Conservation (phyloP, 2,329 filamentous ascomycete genomes). For the Calonectria henricotiae region DNA sequence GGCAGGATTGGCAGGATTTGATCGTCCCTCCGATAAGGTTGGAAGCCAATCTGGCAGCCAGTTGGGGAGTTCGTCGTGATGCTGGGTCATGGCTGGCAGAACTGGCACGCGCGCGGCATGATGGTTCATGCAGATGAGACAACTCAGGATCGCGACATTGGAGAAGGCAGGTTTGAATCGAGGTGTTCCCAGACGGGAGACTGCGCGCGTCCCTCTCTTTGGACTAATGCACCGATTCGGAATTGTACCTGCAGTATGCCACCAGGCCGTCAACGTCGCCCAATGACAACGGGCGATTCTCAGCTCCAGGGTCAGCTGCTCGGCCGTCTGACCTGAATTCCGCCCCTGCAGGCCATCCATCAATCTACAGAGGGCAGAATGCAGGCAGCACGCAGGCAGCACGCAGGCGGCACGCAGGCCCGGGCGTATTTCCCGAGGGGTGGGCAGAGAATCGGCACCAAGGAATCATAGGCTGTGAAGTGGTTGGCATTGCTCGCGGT, state of each 20-base stretch:
- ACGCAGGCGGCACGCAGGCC: not conserved
- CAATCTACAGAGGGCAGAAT: not conserved
- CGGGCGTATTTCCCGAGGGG: not conserved
- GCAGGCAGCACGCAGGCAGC: not conserved
- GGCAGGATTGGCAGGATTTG: not conserved
- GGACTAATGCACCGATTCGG: not conserved
- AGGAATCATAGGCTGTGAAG: not conserved
- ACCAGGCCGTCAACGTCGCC: not conserved
- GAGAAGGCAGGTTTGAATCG: not conserved
- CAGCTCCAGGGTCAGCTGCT: constrained; percentile 5
- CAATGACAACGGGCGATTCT: not conserved
- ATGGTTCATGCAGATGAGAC: constrained; percentile 8
- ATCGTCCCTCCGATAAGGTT: not conserved
- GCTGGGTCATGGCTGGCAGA: not conserved
- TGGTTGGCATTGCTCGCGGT: not conserved
- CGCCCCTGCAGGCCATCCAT: not conserved
- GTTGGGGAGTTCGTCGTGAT: not conserved
- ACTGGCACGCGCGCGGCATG: not conserved
- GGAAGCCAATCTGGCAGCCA: not conserved
- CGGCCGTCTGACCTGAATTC: constrained; percentile 5
- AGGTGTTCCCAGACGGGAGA: not conserved
- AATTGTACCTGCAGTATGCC: constrained; percentile 19
- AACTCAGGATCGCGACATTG: not conserved
- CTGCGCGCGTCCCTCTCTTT: not conserved
- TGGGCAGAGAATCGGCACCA: not conserved